phyloP scores from a whole-genome alignment of 768 basidiomycete genomes.

The Baorangia bicolor region DNA sequence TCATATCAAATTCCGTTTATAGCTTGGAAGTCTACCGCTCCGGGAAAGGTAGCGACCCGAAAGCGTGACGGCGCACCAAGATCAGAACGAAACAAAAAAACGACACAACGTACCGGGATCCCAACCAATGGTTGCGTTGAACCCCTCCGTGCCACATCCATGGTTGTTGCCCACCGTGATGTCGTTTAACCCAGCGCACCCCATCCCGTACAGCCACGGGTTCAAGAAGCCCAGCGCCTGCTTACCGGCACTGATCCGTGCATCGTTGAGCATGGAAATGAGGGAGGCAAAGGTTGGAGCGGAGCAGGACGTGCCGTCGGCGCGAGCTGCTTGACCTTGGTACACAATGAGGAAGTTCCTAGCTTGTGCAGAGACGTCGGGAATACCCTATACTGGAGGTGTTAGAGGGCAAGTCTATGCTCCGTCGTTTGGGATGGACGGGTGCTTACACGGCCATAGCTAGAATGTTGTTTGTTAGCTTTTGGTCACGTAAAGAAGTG shows the following conservation, averaged over 20 bases:
- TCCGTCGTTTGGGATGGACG: no score
- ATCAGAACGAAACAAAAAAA: no score
- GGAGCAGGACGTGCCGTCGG: conserved; percentile 66
- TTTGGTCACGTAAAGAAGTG: background rate
- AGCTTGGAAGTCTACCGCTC: background rate
- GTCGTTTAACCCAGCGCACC: conserved; percentile 47
- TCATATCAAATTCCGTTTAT: background rate
- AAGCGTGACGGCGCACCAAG: background rate
- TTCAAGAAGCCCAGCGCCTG: conserved; percentile 65
- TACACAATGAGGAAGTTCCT: conserved; percentile 48
- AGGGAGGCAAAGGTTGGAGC: conserved; percentile 64
- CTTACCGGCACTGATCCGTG: conserved; percentile 43
- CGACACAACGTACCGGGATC: conserved; percentile 47
- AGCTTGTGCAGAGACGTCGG: conserved; percentile 67
- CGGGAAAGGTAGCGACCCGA: background rate
- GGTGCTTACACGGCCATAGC: conserved; percentile 53
- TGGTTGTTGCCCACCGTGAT: conserved; percentile 56
- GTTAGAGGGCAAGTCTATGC: background rate
- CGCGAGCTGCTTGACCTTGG: conserved; percentile 35
- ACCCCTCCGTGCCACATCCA: conserved; percentile 63
- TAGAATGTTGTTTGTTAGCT: conserved; percentile 14
- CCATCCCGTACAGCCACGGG: conserved; percentile 51
- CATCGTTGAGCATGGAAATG: conserved; percentile 65
- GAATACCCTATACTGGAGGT: conserved; percentile 41
- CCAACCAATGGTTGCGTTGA: conserved; percentile 61